Base-by-base conservation (phyloP, 2,329 filamentous ascomycete species). In the Fusarium pseudograminearum region DNA sequence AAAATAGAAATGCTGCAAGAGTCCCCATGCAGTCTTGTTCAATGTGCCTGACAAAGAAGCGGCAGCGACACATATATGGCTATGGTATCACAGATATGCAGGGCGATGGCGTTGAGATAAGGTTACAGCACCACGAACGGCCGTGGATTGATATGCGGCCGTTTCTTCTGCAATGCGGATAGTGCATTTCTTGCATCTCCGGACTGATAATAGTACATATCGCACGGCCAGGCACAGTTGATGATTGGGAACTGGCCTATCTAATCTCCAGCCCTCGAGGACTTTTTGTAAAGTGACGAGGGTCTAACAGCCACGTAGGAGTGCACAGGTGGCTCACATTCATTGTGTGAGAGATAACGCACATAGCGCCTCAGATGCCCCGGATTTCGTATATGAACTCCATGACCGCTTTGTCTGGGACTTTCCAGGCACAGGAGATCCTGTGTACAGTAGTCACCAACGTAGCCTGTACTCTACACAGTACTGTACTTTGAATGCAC, bases 181-280 rank as follows among this genome's bases (percentile, higher is more conserved):
- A 70, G 65, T 63, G 67, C 58, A 67, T 58, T 62, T 60, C 52
- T 53, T 73, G 55, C 46, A 69, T 73, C 70, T 71, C 60, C 65
- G 58, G 51, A 50, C 70, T 69, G 68, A 73, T 72, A 73, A 62
- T 65, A 40, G 48, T 40, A 65, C 53, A 50, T 65, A 68, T 53
- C 57, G 46, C 59, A 60, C 42, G 48, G 62, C 70, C 51, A 66
- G 45, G 55, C 54, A 45, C 54, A 64, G 47, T 61, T 64, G 47
- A 63, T 74, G 72, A 74, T 74, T 74, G 72, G 72, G 70, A 74
- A 58, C 56, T 16, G 15, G 42, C 57, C 47, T 74, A 74, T 73
- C 72, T 74, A 74, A 74, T 74, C 72, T 74, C 45, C 44, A 65
- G 62, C 58, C 69, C 59, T 71, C 58, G 54, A 63, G 40, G 48